phyloP scores from a whole-genome alignment of 2,329 filamentous ascomycete genomes.

The Aspergillus proliferans region DNA sequence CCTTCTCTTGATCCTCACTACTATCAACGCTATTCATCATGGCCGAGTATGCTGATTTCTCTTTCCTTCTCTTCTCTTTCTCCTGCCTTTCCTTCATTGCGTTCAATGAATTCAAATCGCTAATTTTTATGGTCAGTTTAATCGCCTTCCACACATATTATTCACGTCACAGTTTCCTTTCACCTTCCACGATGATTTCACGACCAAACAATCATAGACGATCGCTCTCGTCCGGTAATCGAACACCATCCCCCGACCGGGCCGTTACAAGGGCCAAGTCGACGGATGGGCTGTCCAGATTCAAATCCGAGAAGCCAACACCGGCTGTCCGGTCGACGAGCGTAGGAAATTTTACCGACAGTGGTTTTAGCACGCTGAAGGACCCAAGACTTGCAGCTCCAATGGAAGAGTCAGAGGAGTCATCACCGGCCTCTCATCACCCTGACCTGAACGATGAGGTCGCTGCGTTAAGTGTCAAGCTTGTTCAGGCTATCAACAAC shows the following conservation, averaged over 20 bases:
- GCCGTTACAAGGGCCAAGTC: constrained; percentile 41
- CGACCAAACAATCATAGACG: constrained; percentile 31
- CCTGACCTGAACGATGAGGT: constrained; percentile 69
- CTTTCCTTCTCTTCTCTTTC: not conserved
- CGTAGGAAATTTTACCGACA: constrained; percentile 28
- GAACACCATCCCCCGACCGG: constrained; percentile 29
- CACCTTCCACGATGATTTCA: constrained; percentile 33
- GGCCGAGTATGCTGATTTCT: constrained; percentile 32
- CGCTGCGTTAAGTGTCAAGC: constrained; percentile 83
- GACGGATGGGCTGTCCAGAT: constrained; percentile 35
- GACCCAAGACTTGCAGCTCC: constrained; percentile 36
- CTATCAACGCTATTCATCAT: constrained; percentile 25
- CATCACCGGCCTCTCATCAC: constrained; percentile 38
- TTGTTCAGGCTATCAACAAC: constrained; percentile 96
- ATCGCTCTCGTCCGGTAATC: constrained; percentile 31
- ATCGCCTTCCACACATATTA: constrained; percentile 35
- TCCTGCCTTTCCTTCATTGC: not conserved
- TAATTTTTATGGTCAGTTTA: constrained; percentile 23
- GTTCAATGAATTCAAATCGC: constrained; percentile 3
- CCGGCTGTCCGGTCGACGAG: constrained; percentile 19
- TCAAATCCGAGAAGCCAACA: constrained; percentile 22
- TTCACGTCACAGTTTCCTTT: constrained; percentile 27
- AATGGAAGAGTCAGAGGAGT: constrained; percentile 30
- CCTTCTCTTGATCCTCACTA: constrained; percentile 13
- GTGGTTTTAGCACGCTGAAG: constrained; percentile 42